phyloP scores from a whole-genome alignment of 345 rosid species.

The Populus nigra region DNA sequence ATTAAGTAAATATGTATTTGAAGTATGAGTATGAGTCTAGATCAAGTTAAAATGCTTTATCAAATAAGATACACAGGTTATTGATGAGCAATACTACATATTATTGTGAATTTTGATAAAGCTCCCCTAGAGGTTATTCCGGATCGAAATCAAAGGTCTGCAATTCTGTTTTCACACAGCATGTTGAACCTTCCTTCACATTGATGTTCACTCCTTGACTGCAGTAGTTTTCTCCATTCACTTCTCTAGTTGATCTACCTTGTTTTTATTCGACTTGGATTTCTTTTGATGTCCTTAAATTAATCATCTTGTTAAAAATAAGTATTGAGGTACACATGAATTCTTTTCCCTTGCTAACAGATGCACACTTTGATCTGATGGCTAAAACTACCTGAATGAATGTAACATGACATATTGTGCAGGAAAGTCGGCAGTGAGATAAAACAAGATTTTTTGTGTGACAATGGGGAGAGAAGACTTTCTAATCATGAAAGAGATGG shows the following conservation, averaged over 20 bases:
- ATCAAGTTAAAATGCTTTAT: neutral
- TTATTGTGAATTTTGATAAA: neutral
- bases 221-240: neutral
- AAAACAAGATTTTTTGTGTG: conserved; percentile 37
- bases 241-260: neutral
- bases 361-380: neutral
- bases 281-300: neutral
- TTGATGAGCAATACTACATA: neutral
- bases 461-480: conserved; percentile 33
- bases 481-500: conserved; percentile 57
- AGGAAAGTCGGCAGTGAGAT: conserved; percentile 52
- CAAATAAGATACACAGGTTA: neutral
- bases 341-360: neutral
- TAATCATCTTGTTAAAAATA: neutral
- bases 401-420: conserved; percentile 16
- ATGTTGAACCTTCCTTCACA: neutral
- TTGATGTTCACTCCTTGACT: neutral
- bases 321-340: neutral
- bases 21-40: neutral
- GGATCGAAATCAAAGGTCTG: neutral
- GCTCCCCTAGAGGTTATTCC: neutral
- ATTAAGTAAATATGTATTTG: neutral
- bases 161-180: neutral
- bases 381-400: neutral
- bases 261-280: neutral